Evolutionary conservation across 2,329 filamentous ascomycete genomes (phyloP), one percentile per base, ranked within the genome.

Genomic region (Epichloe hybrida): DNA sequence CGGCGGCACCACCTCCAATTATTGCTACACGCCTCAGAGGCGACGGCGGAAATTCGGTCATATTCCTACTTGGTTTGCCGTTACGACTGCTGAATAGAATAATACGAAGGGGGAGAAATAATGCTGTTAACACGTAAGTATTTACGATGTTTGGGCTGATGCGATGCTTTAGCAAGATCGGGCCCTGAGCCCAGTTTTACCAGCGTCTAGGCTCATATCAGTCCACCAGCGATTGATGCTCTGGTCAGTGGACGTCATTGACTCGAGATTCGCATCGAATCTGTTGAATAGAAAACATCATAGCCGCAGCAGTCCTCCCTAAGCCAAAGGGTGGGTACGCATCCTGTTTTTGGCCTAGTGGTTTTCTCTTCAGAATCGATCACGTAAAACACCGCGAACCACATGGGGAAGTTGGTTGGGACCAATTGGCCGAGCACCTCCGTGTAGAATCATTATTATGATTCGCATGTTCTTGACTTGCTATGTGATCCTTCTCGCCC

Each of bases 1-100:
- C 81, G 43, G 80, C 77, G 38, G 79, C 80, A 27, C 80, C 81
- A 34, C 75, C 80, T 3, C 80, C 80, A 31, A 84, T 72, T 23
- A 84, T 70, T 11, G 79, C 71, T 20, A 84, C 68, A 55, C 72
- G 74, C 56, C 76, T 77, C 50, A 43, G 55, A 38, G 50, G 52
- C 43, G n/a, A 34, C 13, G 37, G 23, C 13, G 45, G 9, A n/a
- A 53, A 44, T 23, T 35, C 37, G 23, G 43, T 21, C 52, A 54
- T 54, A 6, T 40, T 44, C 20, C 15, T 23, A 5, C 6, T 11
- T 11, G 5, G 23, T 37, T 4, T 27, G 21, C 17, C 21, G 5
- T 37, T 12, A 37, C 17, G 3, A 37, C 34, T 37, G 7, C 3
- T 11, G 37, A 35, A 5, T 13, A 7, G 20, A 13, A 20, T 37